Percentiles rank a stretch among this genome's conserved stretches.
phyloP scores from a whole-genome alignment of 1,284 basidiomycete genomes.

The Schizophyllum amplum region DNA sequence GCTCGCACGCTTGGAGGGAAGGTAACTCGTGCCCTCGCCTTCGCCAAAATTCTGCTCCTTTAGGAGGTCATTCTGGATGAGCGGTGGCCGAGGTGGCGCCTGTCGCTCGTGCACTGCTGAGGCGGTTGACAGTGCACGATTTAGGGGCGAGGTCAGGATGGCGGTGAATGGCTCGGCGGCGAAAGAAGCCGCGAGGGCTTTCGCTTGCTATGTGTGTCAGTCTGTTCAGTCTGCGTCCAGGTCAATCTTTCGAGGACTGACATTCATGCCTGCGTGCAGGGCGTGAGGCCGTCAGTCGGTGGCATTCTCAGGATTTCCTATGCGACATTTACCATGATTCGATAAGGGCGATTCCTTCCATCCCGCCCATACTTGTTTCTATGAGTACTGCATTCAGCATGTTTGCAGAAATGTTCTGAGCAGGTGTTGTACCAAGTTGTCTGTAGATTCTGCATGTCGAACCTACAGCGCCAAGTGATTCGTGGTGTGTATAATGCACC shows the following conservation, averaged over 20 bases:
- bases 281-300: slow-evolving; percentile 10
- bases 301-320: not conserved
- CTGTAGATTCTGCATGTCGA: slow-evolving; percentile 69
- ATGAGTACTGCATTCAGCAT: not conserved
- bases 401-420: not conserved
- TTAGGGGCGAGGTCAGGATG: slow-evolving; percentile 71
- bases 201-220: slow-evolving; percentile 55
- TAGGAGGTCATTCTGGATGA: slow-evolving; percentile 41
- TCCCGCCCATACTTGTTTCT: slow-evolving; percentile 64
- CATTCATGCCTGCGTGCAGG: slow-evolving; percentile 27
- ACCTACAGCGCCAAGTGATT: slow-evolving; percentile 31
- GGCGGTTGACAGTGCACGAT: slow-evolving; percentile 64
- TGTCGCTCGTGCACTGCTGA: slow-evolving; percentile 47
- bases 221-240: not conserved
- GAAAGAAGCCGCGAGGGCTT: slow-evolving; percentile 58
- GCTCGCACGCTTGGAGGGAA: slow-evolving; percentile 28
- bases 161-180: slow-evolving; percentile 44
- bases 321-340: slow-evolving; percentile 44
- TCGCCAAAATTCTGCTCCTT: slow-evolving; percentile 62
- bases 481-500: not conserved
- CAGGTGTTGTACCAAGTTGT: slow-evolving; percentile 37
- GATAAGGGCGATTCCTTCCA: slow-evolving; percentile 76
- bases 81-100: slow-evolving; percentile 36
- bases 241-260: slow-evolving; percentile 6
- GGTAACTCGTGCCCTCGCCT: slow-evolving; percentile 54